Evolutionary conservation across 2,329 filamentous ascomycete genomes (phyloP).

Genomic region (Fusarium pseudocircinatum): DNA sequence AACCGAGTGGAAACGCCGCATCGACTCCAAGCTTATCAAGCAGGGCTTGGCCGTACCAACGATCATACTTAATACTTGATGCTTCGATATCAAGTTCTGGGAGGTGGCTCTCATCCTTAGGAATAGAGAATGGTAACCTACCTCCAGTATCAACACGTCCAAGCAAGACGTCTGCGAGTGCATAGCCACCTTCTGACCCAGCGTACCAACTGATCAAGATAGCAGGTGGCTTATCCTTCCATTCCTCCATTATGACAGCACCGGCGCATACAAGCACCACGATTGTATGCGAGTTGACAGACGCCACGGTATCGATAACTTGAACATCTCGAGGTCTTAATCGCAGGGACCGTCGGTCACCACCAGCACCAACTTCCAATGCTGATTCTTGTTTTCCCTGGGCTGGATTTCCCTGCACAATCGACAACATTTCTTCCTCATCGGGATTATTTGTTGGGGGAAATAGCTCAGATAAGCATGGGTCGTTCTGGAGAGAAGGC

Average conservation of each 20-base stretch:
- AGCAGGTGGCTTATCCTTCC: conserved; percentile 10
- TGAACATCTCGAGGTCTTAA: conserved; percentile 20
- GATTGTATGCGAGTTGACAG: conserved; percentile 14
- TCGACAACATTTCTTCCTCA: background rate
- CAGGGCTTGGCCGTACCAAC: conserved; percentile 32
- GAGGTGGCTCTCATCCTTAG: conserved; percentile 21
- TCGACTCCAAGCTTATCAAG: conserved; percentile 19
- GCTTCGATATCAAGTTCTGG: conserved; percentile 28
- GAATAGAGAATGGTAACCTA: conserved; percentile 31
- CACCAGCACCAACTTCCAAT: conserved; percentile 19
- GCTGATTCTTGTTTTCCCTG: background rate
- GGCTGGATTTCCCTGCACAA: background rate
- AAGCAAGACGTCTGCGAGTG: conserved; percentile 26
- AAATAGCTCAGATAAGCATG: background rate
- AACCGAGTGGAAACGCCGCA: conserved; percentile 32
- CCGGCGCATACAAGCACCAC: conserved; percentile 28
- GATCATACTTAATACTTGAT: conserved; percentile 20
- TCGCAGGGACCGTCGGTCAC: conserved; percentile 26
- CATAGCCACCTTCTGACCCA: conserved; percentile 30
- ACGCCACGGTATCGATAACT: conserved; percentile 16
- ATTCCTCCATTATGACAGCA: conserved; percentile 34
- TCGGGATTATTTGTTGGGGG: background rate
- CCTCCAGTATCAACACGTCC: conserved; percentile 14
- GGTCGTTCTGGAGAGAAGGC: conserved; percentile 13
- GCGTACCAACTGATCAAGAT: conserved; percentile 35